Evolutionary conservation across 495 filamentous ascomycete genomes (phyloP).

Genomic region (Penicillium samsonianum): DNA sequence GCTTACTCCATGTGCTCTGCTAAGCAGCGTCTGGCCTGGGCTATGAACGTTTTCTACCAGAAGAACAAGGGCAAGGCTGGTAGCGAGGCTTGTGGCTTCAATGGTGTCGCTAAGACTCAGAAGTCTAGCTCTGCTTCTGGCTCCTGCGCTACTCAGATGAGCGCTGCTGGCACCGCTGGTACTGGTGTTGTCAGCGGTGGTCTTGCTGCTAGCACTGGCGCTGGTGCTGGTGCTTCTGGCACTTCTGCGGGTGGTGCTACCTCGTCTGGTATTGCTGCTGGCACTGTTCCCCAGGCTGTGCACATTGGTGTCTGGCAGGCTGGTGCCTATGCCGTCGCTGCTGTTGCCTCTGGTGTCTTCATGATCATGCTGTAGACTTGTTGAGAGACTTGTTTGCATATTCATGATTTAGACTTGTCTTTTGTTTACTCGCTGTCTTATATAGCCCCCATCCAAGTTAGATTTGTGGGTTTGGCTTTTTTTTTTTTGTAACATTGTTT

Average conservation of each 20-base stretch:
- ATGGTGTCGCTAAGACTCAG: constrained; percentile 58
- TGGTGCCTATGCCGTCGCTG: constrained; percentile 67
- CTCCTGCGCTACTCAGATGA: constrained; percentile 56
- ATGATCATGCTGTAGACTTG: constrained; percentile 73
- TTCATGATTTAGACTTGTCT: background rate
- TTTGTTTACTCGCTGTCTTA: background rate
- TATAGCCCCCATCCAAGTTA: background rate
- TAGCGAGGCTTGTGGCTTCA: constrained; percentile 66
- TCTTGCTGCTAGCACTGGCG: constrained; percentile 48
- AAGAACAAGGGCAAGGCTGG: constrained; percentile 48
- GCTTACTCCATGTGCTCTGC: constrained; percentile 86
- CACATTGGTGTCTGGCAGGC: constrained; percentile 64
- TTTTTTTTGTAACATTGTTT: constrained; percentile 13
- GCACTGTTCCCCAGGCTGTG: constrained; percentile 53
- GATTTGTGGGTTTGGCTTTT: background rate
- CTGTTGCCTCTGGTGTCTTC: constrained; percentile 65
- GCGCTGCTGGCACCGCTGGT: constrained; percentile 53
- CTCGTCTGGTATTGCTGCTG: constrained; percentile 44
- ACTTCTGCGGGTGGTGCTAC: constrained; percentile 41
- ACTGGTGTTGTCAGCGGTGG: constrained; percentile 39
- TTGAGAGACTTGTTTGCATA: constrained; percentile 2
- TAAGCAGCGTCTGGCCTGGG: constrained; percentile 77
- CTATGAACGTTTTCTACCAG: constrained; percentile 80
- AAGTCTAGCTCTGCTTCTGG: constrained; percentile 47
- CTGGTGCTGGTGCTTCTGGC: constrained; percentile 34